phyloP scores from a whole-genome alignment of 1,284 basidiomycete genomes.

The Heterobasidion parviporum region DNA sequence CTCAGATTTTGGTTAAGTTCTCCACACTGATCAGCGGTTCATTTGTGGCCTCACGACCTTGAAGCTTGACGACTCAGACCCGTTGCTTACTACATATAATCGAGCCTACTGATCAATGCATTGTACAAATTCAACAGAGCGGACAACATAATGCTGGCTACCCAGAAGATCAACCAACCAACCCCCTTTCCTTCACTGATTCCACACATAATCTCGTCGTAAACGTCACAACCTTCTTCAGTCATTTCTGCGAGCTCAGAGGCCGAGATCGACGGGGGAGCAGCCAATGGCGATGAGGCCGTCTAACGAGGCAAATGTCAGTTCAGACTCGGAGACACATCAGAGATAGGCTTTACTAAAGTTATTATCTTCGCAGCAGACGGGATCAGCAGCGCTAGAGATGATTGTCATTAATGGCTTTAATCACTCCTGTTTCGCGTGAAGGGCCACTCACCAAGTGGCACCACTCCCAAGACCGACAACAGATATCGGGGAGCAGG shows the following conservation, averaged over 20 bases:
- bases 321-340: neutral
- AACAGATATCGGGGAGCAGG: conserved; percentile 15
- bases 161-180: no score
- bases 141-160: no score
- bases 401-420: neutral
- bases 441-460: conserved; percentile 6
- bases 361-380: conserved; percentile 22
- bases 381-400: conserved; percentile 9
- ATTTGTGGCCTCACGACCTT: no score
- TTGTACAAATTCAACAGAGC: no score
- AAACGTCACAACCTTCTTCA: neutral
- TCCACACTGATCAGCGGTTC: no score
- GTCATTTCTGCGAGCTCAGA: conserved; percentile 11
- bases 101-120: no score
- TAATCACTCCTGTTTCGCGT: neutral
- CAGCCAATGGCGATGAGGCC: conserved; percentile 32
- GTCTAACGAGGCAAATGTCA: conserved; percentile 10
- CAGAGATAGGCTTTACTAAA: conserved; percentile 10
- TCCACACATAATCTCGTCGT: neutral
- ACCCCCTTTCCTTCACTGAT: no score
- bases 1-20: no score
- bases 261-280: conserved; percentile 27
- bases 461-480: conserved; percentile 10
- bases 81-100: no score
- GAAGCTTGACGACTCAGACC: no score